These are phyloP conservation scores for Hortaea werneckii DNA, from an alignment of 2,329 filamentous ascomycete genomes.

Conservation along the genomic window DNA sequence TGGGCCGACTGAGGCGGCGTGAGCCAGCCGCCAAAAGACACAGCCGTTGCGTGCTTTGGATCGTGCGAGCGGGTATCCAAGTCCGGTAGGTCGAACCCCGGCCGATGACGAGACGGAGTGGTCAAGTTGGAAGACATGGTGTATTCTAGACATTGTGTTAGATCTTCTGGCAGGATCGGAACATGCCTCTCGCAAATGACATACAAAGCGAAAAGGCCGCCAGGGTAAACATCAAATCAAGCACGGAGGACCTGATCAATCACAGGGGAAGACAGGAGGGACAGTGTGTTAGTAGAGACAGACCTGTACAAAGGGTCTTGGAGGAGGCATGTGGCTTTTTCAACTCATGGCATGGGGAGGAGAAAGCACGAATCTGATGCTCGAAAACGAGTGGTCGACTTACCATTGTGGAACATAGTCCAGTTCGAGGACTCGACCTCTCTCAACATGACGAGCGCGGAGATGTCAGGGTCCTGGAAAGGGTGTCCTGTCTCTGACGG, in stretches of 20 bases:
- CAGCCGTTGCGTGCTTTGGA: slow-evolving; percentile 7
- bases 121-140: slow-evolving; percentile 16
- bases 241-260: slow-evolving; percentile 1
- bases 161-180: neutral
- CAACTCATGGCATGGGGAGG: slow-evolving; percentile 5
- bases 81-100: slow-evolving; percentile 14
- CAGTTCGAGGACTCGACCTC: slow-evolving; percentile 12
- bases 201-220: slow-evolving; percentile 12
- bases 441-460: slow-evolving; percentile 12
- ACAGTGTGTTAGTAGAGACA: slow-evolving; percentile 4
- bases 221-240: neutral
- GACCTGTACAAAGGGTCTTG: neutral
- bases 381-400: slow-evolving; percentile 13
- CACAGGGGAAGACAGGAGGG: neutral
- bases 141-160: slow-evolving; percentile 6
- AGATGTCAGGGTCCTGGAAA: slow-evolving; percentile 16
- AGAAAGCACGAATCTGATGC: slow-evolving; percentile 4
- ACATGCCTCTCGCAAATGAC: slow-evolving; percentile 2
- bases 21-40: slow-evolving; percentile 12
- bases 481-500: slow-evolving; percentile 15
- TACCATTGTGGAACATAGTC: slow-evolving; percentile 21
- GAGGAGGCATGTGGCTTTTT: slow-evolving; percentile 19
- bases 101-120: slow-evolving; percentile 14
- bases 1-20: slow-evolving; percentile 20
- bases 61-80: slow-evolving; percentile 16